Base-by-base conservation (phyloP, 495 filamentous ascomycete genomes). In the Penicillium mononematosum region DNA sequence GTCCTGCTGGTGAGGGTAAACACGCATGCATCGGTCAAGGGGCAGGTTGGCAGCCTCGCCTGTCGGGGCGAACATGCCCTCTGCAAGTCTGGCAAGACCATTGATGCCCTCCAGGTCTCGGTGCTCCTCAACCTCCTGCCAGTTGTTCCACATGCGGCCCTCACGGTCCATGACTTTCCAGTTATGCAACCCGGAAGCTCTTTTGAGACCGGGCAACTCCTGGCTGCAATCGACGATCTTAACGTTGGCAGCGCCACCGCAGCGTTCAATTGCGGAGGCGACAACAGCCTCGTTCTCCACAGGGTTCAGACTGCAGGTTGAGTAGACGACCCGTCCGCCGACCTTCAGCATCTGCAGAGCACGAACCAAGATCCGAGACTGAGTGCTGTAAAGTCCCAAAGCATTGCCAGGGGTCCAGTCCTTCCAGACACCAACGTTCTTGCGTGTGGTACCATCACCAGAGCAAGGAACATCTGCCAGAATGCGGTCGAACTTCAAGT, bases 211-310 rank as follows among this genome's bases (percentile, higher is more conserved):
- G 19, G 90, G 86, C 22, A 99, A 78, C 65, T 85, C 80, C 55
- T 87, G 78, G 66, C 82, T 86, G 77, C 87, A 92, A 64, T 96
- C 90, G 45, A 98, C 66, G 44, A 99, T 85, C 47, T 84, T 77
- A 36, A 98, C 88, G 63, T 93, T 95, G 24, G 82, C 81, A 2
- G 83, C 67, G 9, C 94, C 94, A 58, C 94, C 94, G 64, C 92
- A 98, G 42, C 92, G 83, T 58, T 91, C 88, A 62, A 98, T 96
- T 4, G 95, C 93, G 48, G 75, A 78, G 3, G 88, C 81, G 55
- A 98, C 74, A 20, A 98, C 91, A n/a, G 95, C 88, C 76, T 98
- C 94, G 66, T 98, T 96, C 71, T 98, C 94, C 22, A 98, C 81
- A 0, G 94, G 93, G 72, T 97, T 98, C 88, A 98, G 88, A 71